A percentile compares a stretch with the other conserved stretches of the same genome.
These are phyloP conservation scores for Boletus tylopilopsis DNA, from an alignment of 768 basidiomycete genomes.

Conservation along the genomic window DNA sequence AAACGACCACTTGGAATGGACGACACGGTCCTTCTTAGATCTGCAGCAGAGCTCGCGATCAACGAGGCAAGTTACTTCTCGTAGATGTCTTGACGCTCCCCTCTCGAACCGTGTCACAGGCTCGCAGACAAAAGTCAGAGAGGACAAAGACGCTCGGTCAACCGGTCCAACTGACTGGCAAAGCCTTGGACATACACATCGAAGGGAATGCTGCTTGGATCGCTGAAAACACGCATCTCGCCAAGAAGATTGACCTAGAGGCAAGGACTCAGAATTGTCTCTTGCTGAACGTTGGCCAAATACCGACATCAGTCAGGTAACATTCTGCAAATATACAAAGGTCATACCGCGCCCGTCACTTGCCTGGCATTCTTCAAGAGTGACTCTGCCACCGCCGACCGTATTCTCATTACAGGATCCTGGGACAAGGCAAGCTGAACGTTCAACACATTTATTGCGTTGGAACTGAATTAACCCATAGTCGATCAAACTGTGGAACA, in stretches of 20 bases:
- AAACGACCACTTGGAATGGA: too few species aligned
- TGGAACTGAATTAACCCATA: conserved; percentile 31
- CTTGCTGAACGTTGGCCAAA: conserved; percentile 6
- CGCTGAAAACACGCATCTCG: conserved; percentile 78
- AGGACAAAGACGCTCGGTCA: conserved; percentile 67
- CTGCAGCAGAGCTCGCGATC: conserved; percentile 31
- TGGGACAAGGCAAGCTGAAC: conserved; percentile 75
- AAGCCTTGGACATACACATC: conserved; percentile 68
- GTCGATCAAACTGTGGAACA: conserved; percentile 88
- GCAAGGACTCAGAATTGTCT: conserved; percentile 37
- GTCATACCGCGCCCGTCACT: conserved; percentile 89
- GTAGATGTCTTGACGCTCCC: too few species aligned
- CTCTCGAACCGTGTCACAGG: conserved; percentile 37
- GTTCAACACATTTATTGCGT: not conserved
- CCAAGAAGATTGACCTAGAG: conserved; percentile 72
- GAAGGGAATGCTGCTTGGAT: conserved; percentile 73
- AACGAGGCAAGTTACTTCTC: conserved; percentile 20
- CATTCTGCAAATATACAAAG: conserved; percentile 69
- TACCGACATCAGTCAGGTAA: conserved; percentile 63
- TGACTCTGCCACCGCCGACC: conserved; percentile 35
- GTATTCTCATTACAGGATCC: conserved; percentile 78
- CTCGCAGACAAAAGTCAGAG: conserved; percentile 69
- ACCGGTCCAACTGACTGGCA: conserved; percentile 74
- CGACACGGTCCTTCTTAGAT: conserved; percentile 25
- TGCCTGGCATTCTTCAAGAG: conserved; percentile 65